Percentiles rank a stretch among this genome's conserved stretches.
phyloP scores from a whole-genome alignment of 2,329 filamentous ascomycete species.

The Harringtonia lauricola region DNA sequence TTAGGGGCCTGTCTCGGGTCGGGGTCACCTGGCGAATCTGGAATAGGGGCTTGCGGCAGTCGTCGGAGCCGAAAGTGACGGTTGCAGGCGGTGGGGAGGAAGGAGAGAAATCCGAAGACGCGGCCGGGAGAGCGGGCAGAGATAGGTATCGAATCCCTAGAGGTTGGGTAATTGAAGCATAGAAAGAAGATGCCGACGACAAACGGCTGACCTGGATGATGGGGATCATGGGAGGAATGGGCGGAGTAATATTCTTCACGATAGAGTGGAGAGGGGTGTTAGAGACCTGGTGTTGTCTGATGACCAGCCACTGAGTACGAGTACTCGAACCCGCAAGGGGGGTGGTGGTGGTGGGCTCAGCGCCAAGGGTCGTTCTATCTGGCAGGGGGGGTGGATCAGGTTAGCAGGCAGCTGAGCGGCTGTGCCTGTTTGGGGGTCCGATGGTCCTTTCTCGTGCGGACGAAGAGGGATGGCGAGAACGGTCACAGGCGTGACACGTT shows the following conservation, averaged over 20 bases:
- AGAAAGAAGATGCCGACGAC: constrained; percentile 72
- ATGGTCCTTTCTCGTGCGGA: too few relatives aligned
- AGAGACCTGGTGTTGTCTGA: not conserved
- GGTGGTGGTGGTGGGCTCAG: not conserved
- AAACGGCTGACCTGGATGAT: constrained; percentile 62
- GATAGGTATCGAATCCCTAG: constrained; percentile 63
- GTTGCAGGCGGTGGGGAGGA: constrained; percentile 3
- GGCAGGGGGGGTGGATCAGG: not conserved
- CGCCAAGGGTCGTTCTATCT: constrained; percentile 4
- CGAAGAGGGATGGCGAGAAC: too few relatives aligned
- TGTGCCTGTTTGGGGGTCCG: too few relatives aligned
- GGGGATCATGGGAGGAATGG: constrained; percentile 28
- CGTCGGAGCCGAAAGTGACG: constrained; percentile 30
- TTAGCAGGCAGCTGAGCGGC: too few relatives aligned
- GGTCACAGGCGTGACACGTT: too few relatives aligned
- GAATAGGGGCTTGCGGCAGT: constrained; percentile 26
- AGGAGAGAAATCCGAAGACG: not conserved
- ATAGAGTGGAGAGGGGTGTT: not conserved
- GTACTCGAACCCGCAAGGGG: too few relatives aligned
- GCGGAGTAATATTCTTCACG: constrained; percentile 1
- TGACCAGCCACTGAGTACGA: too few relatives aligned
- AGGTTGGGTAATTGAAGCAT: constrained; percentile 65
- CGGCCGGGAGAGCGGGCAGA: not conserved
- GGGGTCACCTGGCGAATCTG: constrained; percentile 30
- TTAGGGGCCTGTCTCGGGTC: constrained; percentile 26